A percentile compares a stretch with the other conserved stretches of the same genome.
Conservation (phyloP, 352 stramenopile genomes). For the Globisporangium acanthophoron region DNA sequence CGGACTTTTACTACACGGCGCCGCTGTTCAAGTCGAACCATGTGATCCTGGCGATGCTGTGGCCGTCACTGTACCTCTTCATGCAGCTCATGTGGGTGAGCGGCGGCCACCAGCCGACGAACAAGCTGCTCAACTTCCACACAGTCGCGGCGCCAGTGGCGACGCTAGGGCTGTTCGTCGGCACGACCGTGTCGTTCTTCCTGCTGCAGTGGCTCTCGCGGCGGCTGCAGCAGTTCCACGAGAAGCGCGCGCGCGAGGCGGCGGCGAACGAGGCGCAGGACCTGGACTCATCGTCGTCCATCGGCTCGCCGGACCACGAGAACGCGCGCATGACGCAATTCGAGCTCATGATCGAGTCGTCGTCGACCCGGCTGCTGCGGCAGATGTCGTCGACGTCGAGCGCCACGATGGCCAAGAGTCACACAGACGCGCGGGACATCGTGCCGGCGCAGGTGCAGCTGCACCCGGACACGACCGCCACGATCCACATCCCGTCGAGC, state of each 20-base stretch:
- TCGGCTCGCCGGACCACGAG: slow-evolving; percentile 22
- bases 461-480: slow-evolving; percentile 12
- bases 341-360: slow-evolving; percentile 38
- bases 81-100: slow-evolving; percentile 55
- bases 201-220: slow-evolving; percentile 27
- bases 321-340: slow-evolving; percentile 29
- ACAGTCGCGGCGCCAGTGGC: slow-evolving; percentile 29
- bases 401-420: slow-evolving; percentile 2
- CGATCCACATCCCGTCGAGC: slow-evolving; percentile 13
- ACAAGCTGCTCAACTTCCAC: slow-evolving; percentile 57
- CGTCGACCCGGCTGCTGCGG: slow-evolving; percentile 12
- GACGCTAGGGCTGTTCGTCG: slow-evolving; percentile 26
- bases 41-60: slow-evolving; percentile 53
- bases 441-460: slow-evolving; percentile 14
- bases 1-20: slow-evolving; percentile 62
- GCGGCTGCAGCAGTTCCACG: slow-evolving; percentile 27
- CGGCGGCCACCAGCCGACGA: slow-evolving; percentile 45
- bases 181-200: slow-evolving; percentile 39
- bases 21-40: slow-evolving; percentile 56
- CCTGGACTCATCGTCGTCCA: slow-evolving; percentile 24
- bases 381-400: slow-evolving; percentile 16
- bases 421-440: slow-evolving; percentile 13
- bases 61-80: slow-evolving; percentile 46
- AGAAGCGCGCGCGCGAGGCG: slow-evolving; percentile 15
- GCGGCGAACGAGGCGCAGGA: slow-evolving; percentile 13